These are phyloP conservation scores for Alternaria metachromatica DNA, from an alignment of 2,329 filamentous ascomycete species.

Conservation along the genomic window DNA sequence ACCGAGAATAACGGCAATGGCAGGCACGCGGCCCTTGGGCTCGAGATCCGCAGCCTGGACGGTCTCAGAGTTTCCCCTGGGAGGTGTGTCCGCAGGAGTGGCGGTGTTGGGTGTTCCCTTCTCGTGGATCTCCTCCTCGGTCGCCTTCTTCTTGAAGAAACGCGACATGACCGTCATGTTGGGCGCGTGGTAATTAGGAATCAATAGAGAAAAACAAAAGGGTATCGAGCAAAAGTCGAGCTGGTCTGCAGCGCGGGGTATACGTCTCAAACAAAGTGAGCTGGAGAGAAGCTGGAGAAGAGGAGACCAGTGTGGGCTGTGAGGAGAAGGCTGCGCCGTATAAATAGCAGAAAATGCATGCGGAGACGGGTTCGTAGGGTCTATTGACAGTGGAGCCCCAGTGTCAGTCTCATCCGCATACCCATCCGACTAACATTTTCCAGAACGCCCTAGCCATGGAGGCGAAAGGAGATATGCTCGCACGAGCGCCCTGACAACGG, in stretches of 20 bases:
- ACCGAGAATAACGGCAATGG: slow-evolving; percentile 39
- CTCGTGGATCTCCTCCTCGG: slow-evolving; percentile 23
- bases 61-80: slow-evolving; percentile 29
- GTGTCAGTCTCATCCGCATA: slow-evolving; percentile 23
- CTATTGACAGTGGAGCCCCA: slow-evolving; percentile 30
- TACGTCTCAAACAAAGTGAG: slow-evolving; percentile 11
- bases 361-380: slow-evolving; percentile 23
- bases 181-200: slow-evolving; percentile 3
- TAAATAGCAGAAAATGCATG: slow-evolving; percentile 25
- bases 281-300: slow-evolving; percentile 26
- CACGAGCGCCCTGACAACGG: slow-evolving; percentile 25
- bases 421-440: slow-evolving; percentile 20
- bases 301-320: slow-evolving; percentile 24
- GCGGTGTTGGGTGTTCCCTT: slow-evolving; percentile 35
- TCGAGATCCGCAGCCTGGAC: slow-evolving; percentile 13
- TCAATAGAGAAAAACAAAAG: background rate
- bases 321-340: slow-evolving; percentile 22
- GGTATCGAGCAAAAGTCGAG: slow-evolving; percentile 3
- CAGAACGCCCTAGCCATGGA: slow-evolving; percentile 15
- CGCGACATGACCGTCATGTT: slow-evolving; percentile 24
- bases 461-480: slow-evolving; percentile 21
- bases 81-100: slow-evolving; percentile 34
- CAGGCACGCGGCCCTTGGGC: slow-evolving; percentile 33
- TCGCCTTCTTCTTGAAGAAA: slow-evolving; percentile 28
- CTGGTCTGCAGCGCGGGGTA: slow-evolving; percentile 8